Percentiles rank a stretch among this genome's conserved stretches.
These are phyloP conservation scores for Blastosporella zonata DNA, from an alignment of 1,284 basidiomycete species.

Conservation along the genomic window DNA sequence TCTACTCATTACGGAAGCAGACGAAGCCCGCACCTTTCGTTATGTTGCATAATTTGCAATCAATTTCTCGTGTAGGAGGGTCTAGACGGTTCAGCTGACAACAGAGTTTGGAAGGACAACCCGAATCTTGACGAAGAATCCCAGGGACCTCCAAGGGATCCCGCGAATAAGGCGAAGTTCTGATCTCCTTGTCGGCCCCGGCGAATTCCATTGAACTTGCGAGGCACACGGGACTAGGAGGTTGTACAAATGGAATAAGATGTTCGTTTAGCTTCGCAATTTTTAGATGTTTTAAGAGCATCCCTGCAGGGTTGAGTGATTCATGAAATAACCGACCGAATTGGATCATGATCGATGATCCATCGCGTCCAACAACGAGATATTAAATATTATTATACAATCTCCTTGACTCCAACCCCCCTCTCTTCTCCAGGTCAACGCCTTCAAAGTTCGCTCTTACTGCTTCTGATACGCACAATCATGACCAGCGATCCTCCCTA, in stretches of 20 bases:
- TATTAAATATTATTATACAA: neutral
- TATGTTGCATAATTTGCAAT: constrained; percentile 16
- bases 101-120: neutral
- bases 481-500: too few species aligned
- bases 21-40: constrained; percentile 34
- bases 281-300: constrained; percentile 1
- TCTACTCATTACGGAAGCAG: constrained; percentile 22
- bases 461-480: neutral
- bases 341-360: neutral
- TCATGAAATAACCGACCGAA: neutral
- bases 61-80: neutral
- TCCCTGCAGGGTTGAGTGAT: constrained; percentile 6
- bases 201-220: constrained; percentile 7
- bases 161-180: neutral
- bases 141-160: neutral
- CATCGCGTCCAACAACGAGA: neutral
- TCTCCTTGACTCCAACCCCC: too few species aligned
- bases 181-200: constrained; percentile 3
- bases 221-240: constrained; percentile 15
- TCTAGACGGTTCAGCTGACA: neutral
- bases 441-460: too few species aligned
- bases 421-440: too few species aligned
- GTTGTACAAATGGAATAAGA: constrained; percentile 12
- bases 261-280: neutral
- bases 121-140: neutral